Evolutionary conservation across 169 alveolate genomes (phyloP).

Genomic region (Cryptosporidium andersoni): DNA sequence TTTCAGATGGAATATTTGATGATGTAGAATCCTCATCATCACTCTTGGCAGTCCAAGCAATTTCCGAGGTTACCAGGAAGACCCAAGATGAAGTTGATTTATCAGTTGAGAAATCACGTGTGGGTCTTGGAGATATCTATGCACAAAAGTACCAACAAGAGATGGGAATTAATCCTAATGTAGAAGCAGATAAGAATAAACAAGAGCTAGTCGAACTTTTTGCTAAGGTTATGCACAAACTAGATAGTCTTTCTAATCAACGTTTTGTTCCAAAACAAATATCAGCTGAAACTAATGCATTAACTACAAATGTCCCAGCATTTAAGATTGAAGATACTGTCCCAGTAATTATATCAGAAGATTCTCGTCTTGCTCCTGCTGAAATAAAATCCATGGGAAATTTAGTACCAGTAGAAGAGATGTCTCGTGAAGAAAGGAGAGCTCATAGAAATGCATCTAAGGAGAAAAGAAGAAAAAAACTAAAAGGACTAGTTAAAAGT

Average conservation of each 20-base stretch:
- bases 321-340: conserved; percentile 57
- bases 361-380: conserved; percentile 32
- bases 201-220: conserved; percentile 1
- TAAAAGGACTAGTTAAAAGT: neutral
- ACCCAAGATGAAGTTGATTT: neutral
- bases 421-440: conserved; percentile 36
- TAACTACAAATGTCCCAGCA: conserved; percentile 1
- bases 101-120: conserved; percentile 35
- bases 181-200: conserved; percentile 11
- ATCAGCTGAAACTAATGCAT: neutral
- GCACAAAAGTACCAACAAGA: conserved; percentile 51
- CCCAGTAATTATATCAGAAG: conserved; percentile 50
- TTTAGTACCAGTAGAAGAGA: conserved; percentile 10
- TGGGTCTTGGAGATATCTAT: conserved; percentile 44
- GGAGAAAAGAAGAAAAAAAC: conserved; percentile 1
- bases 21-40: conserved; percentile 5
- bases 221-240: conserved; percentile 22
- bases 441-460: conserved; percentile 14
- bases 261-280: conserved; percentile 26
- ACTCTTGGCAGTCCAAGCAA: neutral
- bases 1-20: conserved; percentile 28
- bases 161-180: conserved; percentile 26
- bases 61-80: neutral
- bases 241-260: conserved; percentile 56
- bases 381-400: conserved; percentile 30